Base-by-base conservation (phyloP, 2,329 filamentous ascomycete genomes). In the Sodiomyces alkalinus region DNA sequence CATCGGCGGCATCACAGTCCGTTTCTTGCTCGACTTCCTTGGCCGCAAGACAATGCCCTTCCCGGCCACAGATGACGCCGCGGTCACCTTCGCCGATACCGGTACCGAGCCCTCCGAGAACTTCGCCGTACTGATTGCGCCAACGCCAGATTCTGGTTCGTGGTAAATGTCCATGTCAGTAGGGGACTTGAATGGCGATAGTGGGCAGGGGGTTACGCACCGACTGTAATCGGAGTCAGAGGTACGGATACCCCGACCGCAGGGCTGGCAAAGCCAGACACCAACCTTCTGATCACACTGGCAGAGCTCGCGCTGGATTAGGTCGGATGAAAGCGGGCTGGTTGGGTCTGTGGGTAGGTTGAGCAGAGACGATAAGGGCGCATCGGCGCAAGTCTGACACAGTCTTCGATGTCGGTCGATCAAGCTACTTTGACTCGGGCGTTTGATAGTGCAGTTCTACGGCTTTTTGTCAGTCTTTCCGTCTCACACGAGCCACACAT, bases 391-490 rank as follows among this genome's bases (percentile, higher is more conserved):
- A 7, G 72, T 64, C 6, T 64, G 63, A 48, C 87, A 94, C 4
- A 94, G 66, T 14, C 87, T 71, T 27, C 87, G 79, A 47, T 92
- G 78, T 21, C 87, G 74, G 35, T 77, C 70, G 22, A 71, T 74
- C 20, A 92, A 62, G 14, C 72, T 63, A 18, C 64, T 58, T 2
- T 65, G 61, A 3, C 77, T 70, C 1, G 82, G 83, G 0, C 80
- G 74, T 52, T 94, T 93, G 44, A 82, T 78, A 5, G 77, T 76
- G 52, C 87, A 96, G 42, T 96, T 96, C 83, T 92, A 49, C 29
- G 16, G 9, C 3, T 4, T 20, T 5, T 27, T 10, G 33, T 37
- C 31, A 37, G 35, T 31, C 11, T 22, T 13, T 25, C n/a, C n/a
- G n/a, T n/a, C n/a, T n/a, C n/a, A n/a, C n/a, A n/a, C n/a, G n/a